Evolutionary conservation across 2,329 filamentous ascomycete species (phyloP).

Genomic region (Hypoxylon sp.): DNA sequence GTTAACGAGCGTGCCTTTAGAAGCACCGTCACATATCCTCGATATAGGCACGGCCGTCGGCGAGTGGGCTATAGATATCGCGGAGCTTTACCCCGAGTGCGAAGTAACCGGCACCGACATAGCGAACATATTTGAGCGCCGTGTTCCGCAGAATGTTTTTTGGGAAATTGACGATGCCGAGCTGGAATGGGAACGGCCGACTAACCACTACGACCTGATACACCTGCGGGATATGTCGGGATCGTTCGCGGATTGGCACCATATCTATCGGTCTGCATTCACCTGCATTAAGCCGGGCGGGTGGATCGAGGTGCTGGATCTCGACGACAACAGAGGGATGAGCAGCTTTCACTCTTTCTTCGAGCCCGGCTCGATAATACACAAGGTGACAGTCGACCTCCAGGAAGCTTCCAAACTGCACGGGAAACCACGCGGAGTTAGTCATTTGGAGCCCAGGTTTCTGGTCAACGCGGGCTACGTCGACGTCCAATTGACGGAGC

Average conservation of each 20-base stretch:
- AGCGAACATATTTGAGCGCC: constrained; percentile 67
- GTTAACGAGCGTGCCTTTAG: constrained; percentile 58
- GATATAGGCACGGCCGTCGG: constrained; percentile 72
- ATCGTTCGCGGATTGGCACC: constrained; percentile 67
- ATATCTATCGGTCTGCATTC: constrained; percentile 65
- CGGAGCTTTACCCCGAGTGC: constrained; percentile 64
- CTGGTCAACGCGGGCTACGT: constrained; percentile 64
- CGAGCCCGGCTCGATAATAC: constrained; percentile 59
- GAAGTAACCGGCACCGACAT: constrained; percentile 71
- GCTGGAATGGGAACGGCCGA: constrained; percentile 66
- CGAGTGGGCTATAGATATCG: constrained; percentile 65
- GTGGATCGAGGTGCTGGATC: constrained; percentile 68
- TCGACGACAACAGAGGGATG: constrained; percentile 59
- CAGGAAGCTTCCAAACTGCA: constrained; percentile 57
- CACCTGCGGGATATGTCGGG: constrained; percentile 68
- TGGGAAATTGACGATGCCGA: constrained; percentile 72
- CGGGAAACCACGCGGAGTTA: constrained; percentile 59
- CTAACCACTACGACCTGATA: constrained; percentile 66
- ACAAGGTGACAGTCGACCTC: constrained; percentile 57
- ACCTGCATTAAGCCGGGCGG: constrained; percentile 67
- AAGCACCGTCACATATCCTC: constrained; percentile 59
- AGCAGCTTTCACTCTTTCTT: constrained; percentile 56
- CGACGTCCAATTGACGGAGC: constrained; percentile 61
- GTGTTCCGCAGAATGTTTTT: constrained; percentile 68
- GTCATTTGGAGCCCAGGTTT: constrained; percentile 59